Evolutionary conservation across 2,329 filamentous ascomycete species (phyloP).

Genomic region (Madurella fahalii): DNA sequence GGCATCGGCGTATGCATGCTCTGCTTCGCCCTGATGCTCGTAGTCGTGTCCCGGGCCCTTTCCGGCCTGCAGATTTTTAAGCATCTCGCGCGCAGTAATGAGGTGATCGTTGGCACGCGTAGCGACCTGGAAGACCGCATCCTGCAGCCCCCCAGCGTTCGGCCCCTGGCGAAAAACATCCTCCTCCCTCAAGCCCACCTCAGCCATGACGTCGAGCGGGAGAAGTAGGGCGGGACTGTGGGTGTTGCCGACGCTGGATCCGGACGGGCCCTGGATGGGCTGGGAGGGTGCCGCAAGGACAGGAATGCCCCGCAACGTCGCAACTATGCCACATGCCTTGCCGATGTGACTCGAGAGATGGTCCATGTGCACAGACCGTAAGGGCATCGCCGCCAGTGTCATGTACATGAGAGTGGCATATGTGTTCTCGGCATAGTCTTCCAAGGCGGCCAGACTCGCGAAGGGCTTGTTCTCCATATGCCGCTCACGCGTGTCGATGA

Average conservation of each 20-base stretch:
- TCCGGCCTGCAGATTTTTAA: conserved; percentile 72
- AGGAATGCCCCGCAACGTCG: conserved; percentile 81
- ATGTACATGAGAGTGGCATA: conserved; percentile 92
- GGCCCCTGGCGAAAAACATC: conserved; percentile 80
- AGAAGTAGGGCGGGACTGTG: conserved; percentile 61
- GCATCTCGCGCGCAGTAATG: conserved; percentile 89
- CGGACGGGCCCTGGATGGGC: conserved; percentile 41
- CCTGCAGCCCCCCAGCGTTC: conserved; percentile 73
- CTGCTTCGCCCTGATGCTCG: conserved; percentile 77
- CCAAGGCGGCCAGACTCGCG: conserved; percentile 65
- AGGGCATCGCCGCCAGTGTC: conserved; percentile 71
- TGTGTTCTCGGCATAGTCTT: conserved; percentile 89
- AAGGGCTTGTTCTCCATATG: conserved; percentile 83
- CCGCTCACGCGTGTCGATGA: conserved; percentile 78
- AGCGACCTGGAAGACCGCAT: conserved; percentile 88
- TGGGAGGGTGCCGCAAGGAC: conserved; percentile 75
- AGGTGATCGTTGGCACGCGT: conserved; percentile 94
- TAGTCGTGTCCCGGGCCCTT: conserved; percentile 78
- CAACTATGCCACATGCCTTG: conserved; percentile 84
- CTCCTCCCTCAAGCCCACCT: conserved; percentile 76
- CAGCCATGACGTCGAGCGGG: conserved; percentile 85
- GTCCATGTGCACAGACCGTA: conserved; percentile 80
- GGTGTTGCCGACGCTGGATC: conserved; percentile 35
- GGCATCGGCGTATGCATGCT: conserved; percentile 47
- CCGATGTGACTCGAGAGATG: conserved; percentile 94